Base-by-base conservation (phyloP, 257 asterid species). In the Forsythia viridissima region DNA sequence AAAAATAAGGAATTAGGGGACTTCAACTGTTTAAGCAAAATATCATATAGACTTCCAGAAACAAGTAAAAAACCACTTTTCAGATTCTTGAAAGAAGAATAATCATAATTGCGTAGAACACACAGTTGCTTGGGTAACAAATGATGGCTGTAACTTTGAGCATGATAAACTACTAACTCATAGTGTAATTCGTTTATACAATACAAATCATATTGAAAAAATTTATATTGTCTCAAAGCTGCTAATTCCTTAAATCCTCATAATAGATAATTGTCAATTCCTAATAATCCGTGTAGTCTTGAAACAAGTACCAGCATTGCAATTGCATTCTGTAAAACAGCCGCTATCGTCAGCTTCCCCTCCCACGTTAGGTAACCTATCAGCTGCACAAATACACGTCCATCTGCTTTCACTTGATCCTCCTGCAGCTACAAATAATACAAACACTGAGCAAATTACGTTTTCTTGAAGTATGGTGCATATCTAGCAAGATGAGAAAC, bases 241-340 rank as follows among this genome's bases (percentile, higher is more conserved):
- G 75, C 2, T 21, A 71, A 42, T 3, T 10, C 15, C 38, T 30
- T 30, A 30, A 30, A 30, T 30, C 34, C 34, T 30, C 34, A 30
- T 30, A 30, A 30, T 71, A 5, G 15, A 20, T 40, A 70, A 70
- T 39, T 71, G 77, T 43, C 44, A 46, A 38, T 70, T 20, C 41
- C 20, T 20, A 71, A 30, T 21, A 76, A 57, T 46, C 72, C 40
- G 65, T 48, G 76, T 71, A 69, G 79, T 8, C 61, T 75, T 16
- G 40, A 51, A 76, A 39, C 34, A 78, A 13, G 70, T 92, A 95
- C 99, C 99, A 10, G 95, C 89, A 44, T 82, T 80, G 77, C 99
- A 96, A 72, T 86, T 80, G 90, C 99, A 96, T 5, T 92, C 82
- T 5, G 91, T 76, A 82, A 92, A 96, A 87, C 98, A 96, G 86